A percentile compares a stretch with the other conserved stretches of the same genome.
These are phyloP conservation scores for Cupressus sempervirens DNA, from an alignment of 75 land plant species.

Conservation along the genomic window DNA sequence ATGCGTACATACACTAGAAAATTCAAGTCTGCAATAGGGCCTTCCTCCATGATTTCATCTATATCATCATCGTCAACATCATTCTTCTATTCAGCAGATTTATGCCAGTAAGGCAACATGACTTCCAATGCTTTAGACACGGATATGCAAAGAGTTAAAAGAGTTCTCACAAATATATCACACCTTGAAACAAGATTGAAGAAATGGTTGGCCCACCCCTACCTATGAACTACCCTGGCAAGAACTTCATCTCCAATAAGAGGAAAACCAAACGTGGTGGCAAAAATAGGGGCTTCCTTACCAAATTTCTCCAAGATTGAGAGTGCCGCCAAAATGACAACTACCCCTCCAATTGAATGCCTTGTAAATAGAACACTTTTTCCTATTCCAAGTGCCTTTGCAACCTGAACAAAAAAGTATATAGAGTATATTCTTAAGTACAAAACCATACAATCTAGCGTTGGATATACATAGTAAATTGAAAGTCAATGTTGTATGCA, in stretches of 20 bases:
- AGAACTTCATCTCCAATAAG: too few species aligned
- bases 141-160: too few species aligned
- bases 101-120: constrained; percentile 26
- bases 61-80: background rate
- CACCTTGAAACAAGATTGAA: too few species aligned
- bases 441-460: background rate
- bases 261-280: too few species aligned
- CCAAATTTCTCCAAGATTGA: constrained; percentile 24
- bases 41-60: background rate
- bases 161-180: too few species aligned
- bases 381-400: background rate
- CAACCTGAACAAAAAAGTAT: background rate
- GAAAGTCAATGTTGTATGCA: too few species aligned
- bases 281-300: constrained; percentile 4
- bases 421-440: background rate
- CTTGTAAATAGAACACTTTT: constrained; percentile 56
- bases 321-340: constrained; percentile 45
- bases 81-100: background rate
- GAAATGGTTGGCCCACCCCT: too few species aligned
- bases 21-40: too few species aligned
- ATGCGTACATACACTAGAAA: too few species aligned
- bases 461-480: background rate
- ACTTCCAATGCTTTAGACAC: constrained; percentile 22
- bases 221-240: too few species aligned
- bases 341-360: constrained; percentile 58